phyloP scores from a whole-genome alignment of 1,284 basidiomycete species.

The Moesziomyces aphidis region DNA sequence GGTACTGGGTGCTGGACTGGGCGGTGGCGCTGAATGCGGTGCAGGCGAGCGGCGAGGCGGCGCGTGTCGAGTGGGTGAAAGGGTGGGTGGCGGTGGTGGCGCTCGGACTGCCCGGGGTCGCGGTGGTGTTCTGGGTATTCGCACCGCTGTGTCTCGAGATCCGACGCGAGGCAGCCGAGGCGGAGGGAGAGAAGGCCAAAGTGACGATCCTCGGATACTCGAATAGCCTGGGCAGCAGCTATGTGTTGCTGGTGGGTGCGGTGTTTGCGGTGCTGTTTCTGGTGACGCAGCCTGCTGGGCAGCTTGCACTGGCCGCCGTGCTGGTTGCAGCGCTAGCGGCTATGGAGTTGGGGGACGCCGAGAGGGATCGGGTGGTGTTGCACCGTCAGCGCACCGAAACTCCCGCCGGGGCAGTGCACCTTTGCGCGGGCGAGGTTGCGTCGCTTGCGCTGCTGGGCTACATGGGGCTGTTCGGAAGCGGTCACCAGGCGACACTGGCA shows the following conservation, averaged over 20 bases:
- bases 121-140: slow-evolving; percentile 53
- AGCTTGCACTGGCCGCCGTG: slow-evolving; percentile 78
- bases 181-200: slow-evolving; percentile 17
- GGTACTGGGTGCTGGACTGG: slow-evolving; percentile 62
- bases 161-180: slow-evolving; percentile 33
- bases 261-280: slow-evolving; percentile 76
- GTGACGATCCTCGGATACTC: slow-evolving; percentile 85
- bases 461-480: slow-evolving; percentile 85
- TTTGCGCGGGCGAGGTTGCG: slow-evolving; percentile 31
- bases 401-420: slow-evolving; percentile 1
- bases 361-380: slow-evolving; percentile 49
- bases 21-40: slow-evolving; percentile 23
- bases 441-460: slow-evolving; percentile 47
- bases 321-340: slow-evolving; percentile 71
- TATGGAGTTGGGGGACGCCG: slow-evolving; percentile 59
- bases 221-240: slow-evolving; percentile 88
- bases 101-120: slow-evolving; percentile 35
- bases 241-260: slow-evolving; percentile 82
- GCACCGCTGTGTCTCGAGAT: slow-evolving; percentile 63
- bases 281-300: slow-evolving; percentile 82
- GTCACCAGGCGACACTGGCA: slow-evolving; percentile 89
- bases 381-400: slow-evolving; percentile 6
- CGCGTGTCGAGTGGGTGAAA: slow-evolving; percentile 44
- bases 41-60: slow-evolving; percentile 9
- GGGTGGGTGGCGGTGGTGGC: slow-evolving; percentile 41